Conservation (phyloP, 345 rosid genomes). For the Syzygium grande region DNA sequence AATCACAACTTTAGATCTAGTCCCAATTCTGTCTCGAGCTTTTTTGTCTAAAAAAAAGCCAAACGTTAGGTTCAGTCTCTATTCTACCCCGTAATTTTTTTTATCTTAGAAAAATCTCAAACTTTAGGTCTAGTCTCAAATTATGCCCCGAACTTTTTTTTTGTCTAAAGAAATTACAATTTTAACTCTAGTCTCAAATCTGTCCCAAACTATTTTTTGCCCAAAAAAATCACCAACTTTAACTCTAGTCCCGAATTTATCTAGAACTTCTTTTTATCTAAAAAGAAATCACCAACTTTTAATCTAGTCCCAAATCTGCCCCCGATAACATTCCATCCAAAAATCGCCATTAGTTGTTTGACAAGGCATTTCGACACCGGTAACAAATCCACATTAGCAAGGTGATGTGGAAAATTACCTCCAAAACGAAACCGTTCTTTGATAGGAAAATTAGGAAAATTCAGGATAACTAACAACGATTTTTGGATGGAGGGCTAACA, state of each 20-base stretch:
- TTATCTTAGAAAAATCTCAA: no score
- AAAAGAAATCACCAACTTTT: not conserved
- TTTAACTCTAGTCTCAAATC: not conserved
- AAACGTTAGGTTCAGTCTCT: no score
- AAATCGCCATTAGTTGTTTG: not conserved
- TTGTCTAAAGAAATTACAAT: not conserved
- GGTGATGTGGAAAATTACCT: not conserved
- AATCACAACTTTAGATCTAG: no score
- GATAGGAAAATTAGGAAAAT: not conserved
- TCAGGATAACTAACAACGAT: not conserved
- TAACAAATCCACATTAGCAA: not conserved
- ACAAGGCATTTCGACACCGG: fast-evolving
- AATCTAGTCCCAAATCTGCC: not conserved
- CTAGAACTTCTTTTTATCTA: no score
- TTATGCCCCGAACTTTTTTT: not conserved
- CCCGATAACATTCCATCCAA: no score
- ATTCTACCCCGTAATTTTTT: not conserved
- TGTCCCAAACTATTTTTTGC: not conserved
- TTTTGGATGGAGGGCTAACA: not conserved
- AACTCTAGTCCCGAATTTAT: no score
- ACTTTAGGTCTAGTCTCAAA: no score
- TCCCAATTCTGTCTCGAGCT: no score
- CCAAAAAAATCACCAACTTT: not conserved
- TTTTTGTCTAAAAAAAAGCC: not conserved
- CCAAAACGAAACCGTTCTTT: no score